Percentiles rank a stretch among this genome's conserved stretches.
Evolutionary conservation across 306 rosid species (phyloP).

Genomic region (Quercus dentata): DNA sequence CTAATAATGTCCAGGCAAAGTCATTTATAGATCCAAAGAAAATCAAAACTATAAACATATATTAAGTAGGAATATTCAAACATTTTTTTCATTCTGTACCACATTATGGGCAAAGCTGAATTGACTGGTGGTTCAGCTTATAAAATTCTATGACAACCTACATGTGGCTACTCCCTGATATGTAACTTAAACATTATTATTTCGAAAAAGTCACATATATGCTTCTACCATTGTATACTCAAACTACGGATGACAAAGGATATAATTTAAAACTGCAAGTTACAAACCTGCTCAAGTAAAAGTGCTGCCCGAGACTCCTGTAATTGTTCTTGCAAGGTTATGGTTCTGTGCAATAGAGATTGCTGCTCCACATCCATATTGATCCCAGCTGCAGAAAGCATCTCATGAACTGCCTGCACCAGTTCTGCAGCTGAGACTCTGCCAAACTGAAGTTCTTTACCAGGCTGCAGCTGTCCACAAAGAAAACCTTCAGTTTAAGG

Average conservation of each 20-base stretch:
- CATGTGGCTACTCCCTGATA: background rate
- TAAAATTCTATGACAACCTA: background rate
- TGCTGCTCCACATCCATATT: conserved; percentile 85
- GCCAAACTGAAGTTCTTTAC: conserved; percentile 59
- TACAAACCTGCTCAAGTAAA: conserved; percentile 81
- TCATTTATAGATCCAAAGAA: conserved; percentile 3
- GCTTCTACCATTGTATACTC: background rate
- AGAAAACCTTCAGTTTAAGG: conserved; percentile 36
- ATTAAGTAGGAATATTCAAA: background rate
- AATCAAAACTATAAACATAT: background rate
- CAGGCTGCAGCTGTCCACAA: conserved; percentile 41
- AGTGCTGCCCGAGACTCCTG: conserved; percentile 81
- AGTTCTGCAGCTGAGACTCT: conserved; percentile 83
- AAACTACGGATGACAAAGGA: conserved; percentile 3
- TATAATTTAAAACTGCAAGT: conserved; percentile 2
- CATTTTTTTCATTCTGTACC: background rate
- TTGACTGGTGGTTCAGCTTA: background rate
- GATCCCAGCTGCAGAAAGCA: conserved; percentile 89
- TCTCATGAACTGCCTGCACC: conserved; percentile 93
- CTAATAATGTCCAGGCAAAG: background rate
- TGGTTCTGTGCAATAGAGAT: conserved; percentile 66
- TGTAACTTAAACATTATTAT: background rate
- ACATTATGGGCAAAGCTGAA: background rate
- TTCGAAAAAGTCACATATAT: background rate
- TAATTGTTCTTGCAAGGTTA: conserved; percentile 76